Evolutionary conservation across 2,329 filamentous ascomycete species (phyloP).

Genomic region (Nothomitra cinnamomea): DNA sequence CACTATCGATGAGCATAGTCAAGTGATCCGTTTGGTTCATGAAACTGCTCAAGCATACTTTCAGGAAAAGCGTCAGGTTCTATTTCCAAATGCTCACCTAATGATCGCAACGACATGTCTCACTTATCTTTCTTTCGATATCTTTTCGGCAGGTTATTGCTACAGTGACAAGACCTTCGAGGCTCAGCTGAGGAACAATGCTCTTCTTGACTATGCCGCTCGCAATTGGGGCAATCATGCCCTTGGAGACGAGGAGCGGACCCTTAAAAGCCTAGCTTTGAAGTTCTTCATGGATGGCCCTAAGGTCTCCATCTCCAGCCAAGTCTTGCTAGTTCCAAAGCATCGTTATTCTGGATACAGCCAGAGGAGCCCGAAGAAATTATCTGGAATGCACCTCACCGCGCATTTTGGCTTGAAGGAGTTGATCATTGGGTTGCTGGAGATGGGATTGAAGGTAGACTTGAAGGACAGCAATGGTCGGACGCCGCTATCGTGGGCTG

Average conservation of each 20-base stretch:
- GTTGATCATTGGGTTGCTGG: background rate
- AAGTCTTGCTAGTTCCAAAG: background rate
- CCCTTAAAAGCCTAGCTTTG: background rate
- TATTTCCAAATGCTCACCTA: slow-evolving; percentile 18
- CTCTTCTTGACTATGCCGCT: slow-evolving; percentile 1
- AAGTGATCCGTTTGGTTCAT: slow-evolving; percentile 27
- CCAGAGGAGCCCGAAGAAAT: background rate
- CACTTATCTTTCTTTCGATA: slow-evolving; percentile 22
- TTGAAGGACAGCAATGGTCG: no score
- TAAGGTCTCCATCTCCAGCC: background rate
- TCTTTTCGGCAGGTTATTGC: background rate
- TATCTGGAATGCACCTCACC: background rate
- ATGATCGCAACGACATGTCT: slow-evolving; percentile 19
- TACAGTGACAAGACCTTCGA: background rate
- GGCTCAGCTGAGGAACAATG: background rate
- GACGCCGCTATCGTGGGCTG: slow-evolving; percentile 1
- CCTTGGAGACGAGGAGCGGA: background rate
- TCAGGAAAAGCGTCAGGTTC: slow-evolving; percentile 14
- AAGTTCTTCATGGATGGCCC: background rate
- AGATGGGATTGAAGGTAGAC: background rate
- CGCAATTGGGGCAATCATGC: background rate
- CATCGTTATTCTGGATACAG: background rate
- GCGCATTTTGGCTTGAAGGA: slow-evolving; percentile 3
- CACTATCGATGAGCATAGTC: slow-evolving; percentile 23
- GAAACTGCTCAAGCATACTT: slow-evolving; percentile 31